Evolutionary conservation across 1,139 yeast genomes (phyloP).

Genomic region (Yamadazyma songkhlaensis): DNA sequence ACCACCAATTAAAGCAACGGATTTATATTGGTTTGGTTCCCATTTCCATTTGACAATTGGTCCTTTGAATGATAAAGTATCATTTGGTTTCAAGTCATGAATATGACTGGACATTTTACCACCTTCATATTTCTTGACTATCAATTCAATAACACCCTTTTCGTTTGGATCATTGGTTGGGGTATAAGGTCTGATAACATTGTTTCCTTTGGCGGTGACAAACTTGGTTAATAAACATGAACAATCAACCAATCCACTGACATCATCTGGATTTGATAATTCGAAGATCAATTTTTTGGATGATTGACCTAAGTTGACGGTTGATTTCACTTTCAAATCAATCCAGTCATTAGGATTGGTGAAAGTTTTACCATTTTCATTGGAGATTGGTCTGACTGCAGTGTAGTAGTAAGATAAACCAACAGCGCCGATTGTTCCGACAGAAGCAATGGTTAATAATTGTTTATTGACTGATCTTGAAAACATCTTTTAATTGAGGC

Average conservation of each 20-base stretch:
- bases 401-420: constrained; percentile 49
- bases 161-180: constrained; percentile 73
- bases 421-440: constrained; percentile 46
- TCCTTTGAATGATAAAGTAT: constrained; percentile 88
- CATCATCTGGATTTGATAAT: constrained; percentile 64
- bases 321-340: constrained; percentile 66
- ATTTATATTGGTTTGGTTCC: constrained; percentile 77
- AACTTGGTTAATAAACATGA: constrained; percentile 79
- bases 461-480: constrained; percentile 7
- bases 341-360: constrained; percentile 76
- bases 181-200: constrained; percentile 95
- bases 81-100: constrained; percentile 68
- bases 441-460: constrained; percentile 8
- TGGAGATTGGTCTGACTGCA: constrained; percentile 26
- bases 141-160: constrained; percentile 74
- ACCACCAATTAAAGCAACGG: constrained; percentile 88
- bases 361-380: constrained; percentile 57
- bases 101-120: constrained; percentile 87
- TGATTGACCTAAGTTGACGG: constrained; percentile 57
- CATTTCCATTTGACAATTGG: constrained; percentile 92
- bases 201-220: constrained; percentile 79
- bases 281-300: constrained; percentile 70
- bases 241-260: constrained; percentile 78
- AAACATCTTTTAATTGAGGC: constrained; percentile 2
- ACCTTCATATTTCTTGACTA: constrained; percentile 77